Evolutionary conservation across 2,329 filamentous ascomycete genomes (phyloP).

Genomic region (Chrysoporthe austroafricana): DNA sequence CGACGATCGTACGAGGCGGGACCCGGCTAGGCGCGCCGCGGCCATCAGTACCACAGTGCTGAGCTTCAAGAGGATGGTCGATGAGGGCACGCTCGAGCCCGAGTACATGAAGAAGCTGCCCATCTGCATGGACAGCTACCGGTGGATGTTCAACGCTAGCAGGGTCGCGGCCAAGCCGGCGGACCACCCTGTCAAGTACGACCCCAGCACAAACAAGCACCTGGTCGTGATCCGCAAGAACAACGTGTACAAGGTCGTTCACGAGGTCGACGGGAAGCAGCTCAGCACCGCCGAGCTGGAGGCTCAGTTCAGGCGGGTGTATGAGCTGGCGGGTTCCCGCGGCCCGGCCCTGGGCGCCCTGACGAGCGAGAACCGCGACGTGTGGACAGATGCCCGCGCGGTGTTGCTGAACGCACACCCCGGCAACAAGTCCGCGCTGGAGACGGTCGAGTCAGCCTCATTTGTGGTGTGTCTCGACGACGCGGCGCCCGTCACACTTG

Average conservation of each 20-base stretch:
- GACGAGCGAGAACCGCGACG: constrained; percentile 90
- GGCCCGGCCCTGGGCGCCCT: constrained; percentile 78
- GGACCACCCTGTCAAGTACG: constrained; percentile 84
- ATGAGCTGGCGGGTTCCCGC: constrained; percentile 68
- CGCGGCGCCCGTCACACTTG: constrained; percentile 85
- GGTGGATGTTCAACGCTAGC: constrained; percentile 98
- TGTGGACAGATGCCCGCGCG: constrained; percentile 84
- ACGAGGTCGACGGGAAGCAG: constrained; percentile 81
- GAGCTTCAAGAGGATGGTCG: constrained; percentile 94
- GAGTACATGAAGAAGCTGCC: constrained; percentile 99
- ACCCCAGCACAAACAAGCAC: constrained; percentile 76
- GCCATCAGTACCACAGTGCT: constrained; percentile 84
- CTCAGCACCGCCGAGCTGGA: constrained; percentile 90
- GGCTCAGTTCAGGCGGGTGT: constrained; percentile 83
- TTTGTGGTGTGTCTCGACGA: constrained; percentile 95
- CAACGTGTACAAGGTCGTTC: constrained; percentile 90
- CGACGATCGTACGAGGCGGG: constrained; percentile 84
- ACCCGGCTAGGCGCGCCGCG: constrained; percentile 91
- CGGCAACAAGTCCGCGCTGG: constrained; percentile 76
- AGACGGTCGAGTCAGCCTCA: constrained; percentile 83
- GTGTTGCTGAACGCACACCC: constrained; percentile 76
- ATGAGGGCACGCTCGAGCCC: constrained; percentile 80
- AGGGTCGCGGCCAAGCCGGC: constrained; percentile 81
- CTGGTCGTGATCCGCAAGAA: constrained; percentile 93
- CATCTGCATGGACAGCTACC: constrained; percentile 97